Base-by-base conservation (phyloP, 2,329 filamentous ascomycete species). In the Penicillium rolfsii region DNA sequence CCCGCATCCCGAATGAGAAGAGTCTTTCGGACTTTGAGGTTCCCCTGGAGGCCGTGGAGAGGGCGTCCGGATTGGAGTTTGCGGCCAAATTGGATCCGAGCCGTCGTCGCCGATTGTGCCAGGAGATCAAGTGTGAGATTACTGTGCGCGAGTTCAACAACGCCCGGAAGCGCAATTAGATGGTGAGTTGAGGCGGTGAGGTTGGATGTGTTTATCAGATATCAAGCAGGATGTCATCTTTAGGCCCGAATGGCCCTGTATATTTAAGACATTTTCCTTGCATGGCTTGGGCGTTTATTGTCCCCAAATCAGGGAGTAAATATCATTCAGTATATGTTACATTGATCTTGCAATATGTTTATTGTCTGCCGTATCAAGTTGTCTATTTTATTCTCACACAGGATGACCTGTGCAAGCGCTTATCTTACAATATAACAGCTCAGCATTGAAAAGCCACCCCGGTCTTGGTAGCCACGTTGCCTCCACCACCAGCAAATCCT, bases 1-100 rank as follows among this genome's bases (percentile, higher is more conserved):
- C 92, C 1, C 83, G 81, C 19, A 99, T 99, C 69, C 83, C 90
- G 40, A 99, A 97, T 77, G 84, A 87, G 63, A 97, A 95, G 81
- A 91, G 91, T 53, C 82, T 99, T 68, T 83, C 85, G 55, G 93
- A 97, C 74, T 99, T 99, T 72, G 94, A 98, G 82, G 95, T 98
- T 28, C 94, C 95, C 0, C 75, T 99, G 40, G 94, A 98, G 82
- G 90, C 89, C 9, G 88, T 99, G 38, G 95, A 99, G 85, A 85
- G 93, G 65, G 94, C 95, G 1, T 93, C 90, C 67, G 95, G 95
- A 4, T 80, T 99, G 70, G 93, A 97, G 75, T 99, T 99, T 78
- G 91, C 91, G 30, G 83, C 84, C 22, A 90, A 94, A 80, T 79
- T 99, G 73, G 90, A 93, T 5, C 76, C 83, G 2, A 82, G 87